Evolutionary conservation across 192 early-diverging fungal genomes (phyloP).

Genomic region (Coemansia sp.): DNA sequence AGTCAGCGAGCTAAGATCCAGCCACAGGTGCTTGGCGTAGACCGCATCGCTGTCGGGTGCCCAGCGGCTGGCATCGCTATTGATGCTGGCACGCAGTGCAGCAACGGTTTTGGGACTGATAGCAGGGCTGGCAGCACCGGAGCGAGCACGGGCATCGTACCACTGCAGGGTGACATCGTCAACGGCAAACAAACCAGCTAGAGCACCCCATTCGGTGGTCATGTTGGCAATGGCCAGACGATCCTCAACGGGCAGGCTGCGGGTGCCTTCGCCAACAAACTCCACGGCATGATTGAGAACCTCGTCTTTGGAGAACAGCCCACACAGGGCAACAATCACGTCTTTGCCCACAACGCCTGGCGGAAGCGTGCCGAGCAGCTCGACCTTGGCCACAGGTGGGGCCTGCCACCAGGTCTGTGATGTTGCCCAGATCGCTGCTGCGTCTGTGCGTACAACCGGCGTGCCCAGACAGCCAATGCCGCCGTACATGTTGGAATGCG

Average conservation of each 20-base stretch:
- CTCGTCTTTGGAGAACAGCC: constrained; percentile 88
- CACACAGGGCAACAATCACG: constrained; percentile 92
- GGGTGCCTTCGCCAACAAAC: constrained; percentile 74
- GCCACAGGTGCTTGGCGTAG: constrained; percentile 81
- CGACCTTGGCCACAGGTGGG: constrained; percentile 89
- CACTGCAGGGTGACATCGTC: constrained; percentile 76
- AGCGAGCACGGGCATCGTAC: constrained; percentile 60
- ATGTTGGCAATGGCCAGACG: constrained; percentile 97
- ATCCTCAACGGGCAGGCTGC: constrained; percentile 75
- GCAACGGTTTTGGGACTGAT: constrained; percentile 45
- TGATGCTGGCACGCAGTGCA: constrained; percentile 45
- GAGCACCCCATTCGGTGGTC: constrained; percentile 99
- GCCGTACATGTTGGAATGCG: constrained; percentile 99
- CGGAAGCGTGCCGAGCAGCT: constrained; percentile 73
- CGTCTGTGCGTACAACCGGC: constrained; percentile 96
- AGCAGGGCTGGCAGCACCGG: constrained; percentile 40
- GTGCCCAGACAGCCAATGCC: constrained; percentile 94
- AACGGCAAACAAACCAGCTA: constrained; percentile 95
- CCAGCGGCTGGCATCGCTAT: constrained; percentile 34
- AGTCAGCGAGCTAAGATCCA: constrained; percentile 83
- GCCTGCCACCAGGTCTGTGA: constrained; percentile 99
- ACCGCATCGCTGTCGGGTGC: constrained; percentile 58
- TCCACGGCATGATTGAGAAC: constrained; percentile 97
- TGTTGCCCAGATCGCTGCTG: constrained; percentile 97
- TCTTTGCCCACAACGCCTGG: constrained; percentile 94